Percentiles rank a stretch among this genome's conserved stretches.
These are phyloP conservation scores for Sonneratia alba DNA, from an alignment of 345 rosid species.

Conservation along the genomic window DNA sequence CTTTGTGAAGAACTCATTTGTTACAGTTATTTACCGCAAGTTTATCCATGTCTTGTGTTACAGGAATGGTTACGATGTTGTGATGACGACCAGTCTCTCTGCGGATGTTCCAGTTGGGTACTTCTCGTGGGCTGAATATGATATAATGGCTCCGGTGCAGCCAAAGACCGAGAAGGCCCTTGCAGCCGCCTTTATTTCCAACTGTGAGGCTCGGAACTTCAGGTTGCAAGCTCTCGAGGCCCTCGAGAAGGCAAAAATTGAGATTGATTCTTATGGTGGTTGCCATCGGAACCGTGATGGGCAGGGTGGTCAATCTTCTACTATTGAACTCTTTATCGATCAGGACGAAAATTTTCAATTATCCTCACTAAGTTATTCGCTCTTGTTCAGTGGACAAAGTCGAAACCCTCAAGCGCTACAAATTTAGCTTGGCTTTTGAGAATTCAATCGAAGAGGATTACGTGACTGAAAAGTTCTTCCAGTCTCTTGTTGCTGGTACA, in stretches of 20 bases:
- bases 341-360: neutral
- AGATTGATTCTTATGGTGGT: slow-evolving; percentile 83
- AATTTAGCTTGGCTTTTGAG: slow-evolving; percentile 93
- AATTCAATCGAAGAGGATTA: slow-evolving; percentile 98
- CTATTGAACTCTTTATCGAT: neutral
- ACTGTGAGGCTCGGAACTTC: slow-evolving; percentile 84
- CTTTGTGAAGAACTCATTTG: neutral
- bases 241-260: slow-evolving; percentile 45
- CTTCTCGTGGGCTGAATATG: slow-evolving; percentile 97
- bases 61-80: slow-evolving; percentile 66
- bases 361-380: neutral
- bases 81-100: slow-evolving; percentile 96
- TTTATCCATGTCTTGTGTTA: slow-evolving; percentile 11
- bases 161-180: slow-evolving; percentile 74
- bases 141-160: slow-evolving; percentile 83
- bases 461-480: slow-evolving; percentile 92
- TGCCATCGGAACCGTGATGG: slow-evolving; percentile 83
- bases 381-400: slow-evolving; percentile 72
- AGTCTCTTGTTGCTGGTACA: slow-evolving; percentile 85
- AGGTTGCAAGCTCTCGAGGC: slow-evolving; percentile 77
- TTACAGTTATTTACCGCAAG: neutral
- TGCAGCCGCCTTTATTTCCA: slow-evolving; percentile 97
- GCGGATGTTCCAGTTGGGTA: slow-evolving; percentile 99
- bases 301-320: slow-evolving; percentile 50
- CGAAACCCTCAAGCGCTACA: slow-evolving; percentile 71